Base-by-base conservation (phyloP, 2,329 filamentous ascomycete genomes). In the Colletotrichum nymphaeae region DNA sequence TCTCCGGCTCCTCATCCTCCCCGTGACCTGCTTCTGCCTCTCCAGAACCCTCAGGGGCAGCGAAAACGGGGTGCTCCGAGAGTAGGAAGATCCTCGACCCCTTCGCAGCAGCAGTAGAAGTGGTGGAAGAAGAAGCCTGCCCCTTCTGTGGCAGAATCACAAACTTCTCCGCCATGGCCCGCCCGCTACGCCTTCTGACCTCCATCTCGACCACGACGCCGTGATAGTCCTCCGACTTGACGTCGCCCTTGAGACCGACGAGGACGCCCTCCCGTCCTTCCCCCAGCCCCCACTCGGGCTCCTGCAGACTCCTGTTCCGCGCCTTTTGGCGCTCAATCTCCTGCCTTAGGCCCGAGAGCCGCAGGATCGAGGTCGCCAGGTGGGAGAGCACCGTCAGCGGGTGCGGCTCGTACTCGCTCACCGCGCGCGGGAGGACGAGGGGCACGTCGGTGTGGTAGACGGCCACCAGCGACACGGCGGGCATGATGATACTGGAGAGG, bases 281-380 rank as follows among this genome's bases (percentile, higher is more conserved):
- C 7, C 88, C 87, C 1, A 98, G 86, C 0, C 96, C 97, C 82
- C 94, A 97, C 9, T 90, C 89, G 0, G 96, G 96, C 74, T 93
- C 92, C 5, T 90, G 90, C 6, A 94, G 85, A 78, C 93, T 95
- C 70, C 93, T 89, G 81, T 97, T 92, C 11, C 89, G 88, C 4
- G 96, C 95, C n/a, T 88, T 89, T 80, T 95, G 95, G 49, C 89
- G 88, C 35, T 92, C 91, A 5, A 97, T 87, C 56, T 94, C 89
- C 77, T 98, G 95, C 8, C 90, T 85, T 52, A 98, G 88, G 16
- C 91, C 93, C 52, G 93, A 91, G 0, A 94, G 87, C 5, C 90
- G 91, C 72, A 98, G 88, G 66, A 98, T 89, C 4, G 95, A 93
- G 4, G 97, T 99, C n/a, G 95, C 94, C 71, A 98, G 91, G 82